Evolutionary conservation across 768 basidiomycete genomes (phyloP), one percentile per base, ranked within the genome.

Genomic region (Tricholoma furcatifolium): DNA sequence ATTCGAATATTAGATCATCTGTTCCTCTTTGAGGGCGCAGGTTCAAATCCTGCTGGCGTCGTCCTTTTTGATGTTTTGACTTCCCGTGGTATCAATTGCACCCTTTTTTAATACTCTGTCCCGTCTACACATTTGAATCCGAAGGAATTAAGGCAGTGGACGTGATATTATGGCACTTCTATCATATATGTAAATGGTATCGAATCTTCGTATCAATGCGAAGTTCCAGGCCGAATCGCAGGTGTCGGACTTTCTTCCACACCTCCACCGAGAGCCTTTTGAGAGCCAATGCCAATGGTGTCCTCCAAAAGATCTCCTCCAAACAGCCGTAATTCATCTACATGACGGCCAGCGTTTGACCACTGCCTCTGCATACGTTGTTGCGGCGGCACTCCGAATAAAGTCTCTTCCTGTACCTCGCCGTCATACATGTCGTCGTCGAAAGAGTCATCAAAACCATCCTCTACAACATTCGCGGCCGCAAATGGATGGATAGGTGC

Each of bases 181-280:
- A n/a, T n/a, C n/a, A n/a, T n/a, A n/a, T n/a, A n/a, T n/a, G n/a
- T n/a, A n/a, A n/a, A n/a, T n/a, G n/a, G n/a, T 27, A 27, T 27
- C 27, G 7, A 27, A 27, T 27, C 3, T 27, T 18, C 38, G 23
- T 34, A 43, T 50, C 9, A 44, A 1, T 23, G 48, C 39, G 41
- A 27, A 39, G 31, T 42, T 4, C 51, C 36, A 31, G 46, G n/a
- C 54, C 57, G 60, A 11, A 50, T 62, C 30, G 73, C 72, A 27
- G 86, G 87, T 14, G 87, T 88, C 42, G 86, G 87, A 53, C 78
- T 87, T 64, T 88, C 84, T 55, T 83, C 82, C 0, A 82, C 69
- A 23, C 73, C 68, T n/a, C 78, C 78, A n/a, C n/a, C n/a, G n/a
- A n/a, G n/a, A n/a, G n/a, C n/a, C 53, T 82, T 71, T 55, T 80